phyloP scores from a whole-genome alignment of 1,139 yeast genomes.

The Groenewaldozyma auringiensis region DNA sequence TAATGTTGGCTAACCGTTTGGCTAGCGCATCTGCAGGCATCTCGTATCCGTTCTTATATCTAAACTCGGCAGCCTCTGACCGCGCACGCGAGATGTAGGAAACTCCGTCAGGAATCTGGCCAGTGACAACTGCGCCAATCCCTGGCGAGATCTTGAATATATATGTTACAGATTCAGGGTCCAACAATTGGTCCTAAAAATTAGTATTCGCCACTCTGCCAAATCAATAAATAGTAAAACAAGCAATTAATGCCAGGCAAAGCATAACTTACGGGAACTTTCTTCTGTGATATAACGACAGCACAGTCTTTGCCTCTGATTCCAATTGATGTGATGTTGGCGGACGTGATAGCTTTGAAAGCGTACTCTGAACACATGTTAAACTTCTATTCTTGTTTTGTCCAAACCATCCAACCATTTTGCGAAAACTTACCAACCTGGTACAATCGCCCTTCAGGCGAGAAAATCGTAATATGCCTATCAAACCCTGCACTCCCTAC shows the following conservation, averaged over 20 bases:
- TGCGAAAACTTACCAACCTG: slow-evolving; percentile 62
- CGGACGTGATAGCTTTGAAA: slow-evolving; percentile 89
- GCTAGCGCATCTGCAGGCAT: slow-evolving; percentile 94
- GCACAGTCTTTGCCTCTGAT: slow-evolving; percentile 81
- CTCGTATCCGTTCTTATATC: slow-evolving; percentile 90
- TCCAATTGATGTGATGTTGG: slow-evolving; percentile 85
- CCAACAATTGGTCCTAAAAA: slow-evolving; percentile 65
- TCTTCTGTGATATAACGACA: slow-evolving; percentile 90
- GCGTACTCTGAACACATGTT: slow-evolving; percentile 54
- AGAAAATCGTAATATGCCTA: slow-evolving; percentile 95
- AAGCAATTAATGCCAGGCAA: no score
- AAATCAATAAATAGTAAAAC: not conserved
- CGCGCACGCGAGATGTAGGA: slow-evolving; percentile 86
- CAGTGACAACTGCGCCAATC: slow-evolving; percentile 89
- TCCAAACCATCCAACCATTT: not conserved
- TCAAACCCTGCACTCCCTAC: slow-evolving; percentile 69
- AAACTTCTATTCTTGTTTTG: not conserved
- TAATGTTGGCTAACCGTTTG: slow-evolving; percentile 89
- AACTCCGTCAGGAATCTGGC: slow-evolving; percentile 94
- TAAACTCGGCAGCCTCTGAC: slow-evolving; percentile 89
- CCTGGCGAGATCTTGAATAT: slow-evolving; percentile 73
- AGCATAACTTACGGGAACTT: slow-evolving; percentile 49
- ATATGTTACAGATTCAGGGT: slow-evolving; percentile 76
- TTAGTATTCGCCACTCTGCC: not conserved
- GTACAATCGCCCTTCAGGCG: slow-evolving; percentile 95